Evolutionary conservation across 371 early-diverging fungal species (phyloP).

Genomic region (Apophysomyces variabilis): DNA sequence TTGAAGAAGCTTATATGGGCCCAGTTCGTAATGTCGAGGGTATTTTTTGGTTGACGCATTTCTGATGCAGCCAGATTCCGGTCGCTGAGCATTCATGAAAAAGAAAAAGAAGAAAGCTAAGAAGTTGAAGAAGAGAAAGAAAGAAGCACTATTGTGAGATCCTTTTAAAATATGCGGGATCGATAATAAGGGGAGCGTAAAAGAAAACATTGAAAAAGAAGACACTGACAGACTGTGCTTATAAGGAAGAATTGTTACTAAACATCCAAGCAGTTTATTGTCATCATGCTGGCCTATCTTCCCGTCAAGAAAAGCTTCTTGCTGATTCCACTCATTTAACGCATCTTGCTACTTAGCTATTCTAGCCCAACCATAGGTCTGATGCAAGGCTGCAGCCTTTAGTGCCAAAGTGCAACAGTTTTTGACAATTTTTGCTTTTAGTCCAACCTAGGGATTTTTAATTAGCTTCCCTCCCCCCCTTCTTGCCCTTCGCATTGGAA

Average conservation of each 20-base stretch:
- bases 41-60: neutral
- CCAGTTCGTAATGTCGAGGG: conserved; percentile 63
- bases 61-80: neutral
- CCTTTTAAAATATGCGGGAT: neutral
- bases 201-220: neutral
- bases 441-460: no score
- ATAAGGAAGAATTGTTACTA: conserved; percentile 2
- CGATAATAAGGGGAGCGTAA: neutral
- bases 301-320: neutral
- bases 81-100: neutral
- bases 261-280: neutral
- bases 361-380: no score
- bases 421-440: no score
- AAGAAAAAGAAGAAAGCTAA: conserved; percentile 1
- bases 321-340: neutral
- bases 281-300: neutral
- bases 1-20: conserved; percentile 89
- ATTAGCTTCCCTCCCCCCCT: no score
- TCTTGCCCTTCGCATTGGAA: no score
- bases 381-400: no score
- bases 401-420: no score
- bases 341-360: neutral
- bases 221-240: neutral
- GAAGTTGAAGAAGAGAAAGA: conserved; percentile 7
- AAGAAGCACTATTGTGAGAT: neutral